Percentiles rank a stretch among this genome's conserved stretches.
Evolutionary conservation across 1,284 basidiomycete species (phyloP).

Genomic region (Earliella scabrosa): DNA sequence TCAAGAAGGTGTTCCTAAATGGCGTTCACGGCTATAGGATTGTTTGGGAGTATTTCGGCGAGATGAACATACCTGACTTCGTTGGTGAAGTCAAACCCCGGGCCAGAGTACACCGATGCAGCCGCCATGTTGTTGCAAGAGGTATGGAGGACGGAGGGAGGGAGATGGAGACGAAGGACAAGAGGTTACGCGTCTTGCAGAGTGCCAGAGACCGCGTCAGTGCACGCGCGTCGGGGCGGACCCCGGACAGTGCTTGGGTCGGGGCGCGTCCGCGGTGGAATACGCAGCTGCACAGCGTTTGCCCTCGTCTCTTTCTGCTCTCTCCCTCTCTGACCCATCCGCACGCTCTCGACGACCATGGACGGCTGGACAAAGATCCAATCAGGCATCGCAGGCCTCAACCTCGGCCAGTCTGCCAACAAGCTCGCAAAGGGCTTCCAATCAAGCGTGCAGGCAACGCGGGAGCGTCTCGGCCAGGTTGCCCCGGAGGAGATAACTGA

Average conservation of each 20-base stretch:
- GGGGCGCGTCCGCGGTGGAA: background rate
- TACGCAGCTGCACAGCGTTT: slow-evolving; percentile 22
- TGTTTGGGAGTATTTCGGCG: background rate
- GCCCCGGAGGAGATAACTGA: slow-evolving; percentile 95
- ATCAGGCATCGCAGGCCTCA: slow-evolving; percentile 60
- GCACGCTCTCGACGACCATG: no score
- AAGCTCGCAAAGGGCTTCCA: slow-evolving; percentile 85
- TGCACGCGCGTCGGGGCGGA: slow-evolving; percentile 24
- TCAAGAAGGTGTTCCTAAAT: slow-evolving; percentile 80
- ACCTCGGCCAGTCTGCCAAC: slow-evolving; percentile 70
- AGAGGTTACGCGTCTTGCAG: slow-evolving; percentile 29
- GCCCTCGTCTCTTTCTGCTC: slow-evolving; percentile 5
- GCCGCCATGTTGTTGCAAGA: slow-evolving; percentile 31
- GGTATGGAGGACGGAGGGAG: background rate
- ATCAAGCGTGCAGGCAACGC: slow-evolving; percentile 88
- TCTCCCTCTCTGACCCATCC: slow-evolving; percentile 1
- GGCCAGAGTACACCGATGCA: slow-evolving; percentile 31
- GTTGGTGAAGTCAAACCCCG: slow-evolving; percentile 45
- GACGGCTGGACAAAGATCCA: slow-evolving; percentile 77
- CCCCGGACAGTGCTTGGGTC: slow-evolving; percentile 17
- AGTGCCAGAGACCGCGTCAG: slow-evolving; percentile 19
- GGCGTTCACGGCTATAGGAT: background rate
- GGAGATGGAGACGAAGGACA: slow-evolving; percentile 12
- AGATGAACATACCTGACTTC: slow-evolving; percentile 33
- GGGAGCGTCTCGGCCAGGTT: slow-evolving; percentile 89